Evolutionary conservation across 257 asterid genomes (phyloP), one percentile per base, ranked within the genome.

Genomic region (Primulina huaijiensis): DNA sequence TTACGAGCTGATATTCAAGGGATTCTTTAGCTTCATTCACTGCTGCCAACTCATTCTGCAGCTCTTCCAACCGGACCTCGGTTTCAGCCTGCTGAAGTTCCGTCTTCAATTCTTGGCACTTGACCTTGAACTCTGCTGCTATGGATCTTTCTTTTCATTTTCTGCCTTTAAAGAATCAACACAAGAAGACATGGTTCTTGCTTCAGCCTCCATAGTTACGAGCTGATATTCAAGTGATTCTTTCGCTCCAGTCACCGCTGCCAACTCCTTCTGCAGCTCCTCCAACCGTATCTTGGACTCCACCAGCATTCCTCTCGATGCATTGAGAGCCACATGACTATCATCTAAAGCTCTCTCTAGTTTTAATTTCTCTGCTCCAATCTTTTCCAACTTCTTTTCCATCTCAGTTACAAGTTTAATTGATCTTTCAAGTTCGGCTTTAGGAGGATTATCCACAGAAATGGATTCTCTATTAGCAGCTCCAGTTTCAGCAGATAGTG

Each of bases 211-310:
- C 89, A 81, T 73, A 55, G 78, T 77, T 10, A 67, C 64, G 14
- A 90, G 86, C 75, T 86, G 92, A 76, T 72, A 70, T 56, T 86
- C 87, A 43, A 88, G 87, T 60, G 76, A 74, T 72, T 82, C 85
- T 40, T 83, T 84, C 11, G 81, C 69, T 76, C 88, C 87, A 55
- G 63, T 76, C 33, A 77, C 78, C 11, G 31, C 75, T 25, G 3
- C 64, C 69, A 88, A 71, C 75, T 85, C 88, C 70, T 79, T 76
- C 61, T 76, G 86, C 66, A 90, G 67, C 80, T 80, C 86, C 52
- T 71, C 82, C 67, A 78, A 40, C 73, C 37, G 78, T 14, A 34
- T 56, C 68, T 81, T 81, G 53, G 80, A 43, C 19, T 43, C 55
- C 55, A 43, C 75, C 38, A 80, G 62, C 78, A 67, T 82, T 11